phyloP scores from a whole-genome alignment of 2,329 filamentous ascomycete species.

The Pseudophaeomoniella oleicola region DNA sequence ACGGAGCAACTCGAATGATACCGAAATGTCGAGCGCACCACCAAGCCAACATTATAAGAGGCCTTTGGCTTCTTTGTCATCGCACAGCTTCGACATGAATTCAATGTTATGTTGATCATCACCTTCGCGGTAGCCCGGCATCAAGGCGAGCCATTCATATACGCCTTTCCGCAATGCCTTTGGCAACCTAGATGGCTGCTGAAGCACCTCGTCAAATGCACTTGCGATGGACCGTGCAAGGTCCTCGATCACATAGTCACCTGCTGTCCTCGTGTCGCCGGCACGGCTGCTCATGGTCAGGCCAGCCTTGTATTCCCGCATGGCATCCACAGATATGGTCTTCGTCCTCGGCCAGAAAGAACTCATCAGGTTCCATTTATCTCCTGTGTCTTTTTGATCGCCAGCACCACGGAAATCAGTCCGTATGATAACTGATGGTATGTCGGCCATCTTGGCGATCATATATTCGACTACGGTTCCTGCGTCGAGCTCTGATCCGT shows the following conservation, averaged over 20 bases:
- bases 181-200: slow-evolving; percentile 7
- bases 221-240: slow-evolving; percentile 9
- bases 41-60: too few species aligned
- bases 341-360: slow-evolving; percentile 11
- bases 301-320: slow-evolving; percentile 10
- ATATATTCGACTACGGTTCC: slow-evolving; percentile 14
- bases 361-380: slow-evolving; percentile 13
- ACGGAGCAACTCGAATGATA: too few species aligned
- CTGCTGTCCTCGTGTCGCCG: slow-evolving; percentile 2
- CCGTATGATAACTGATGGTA: slow-evolving; percentile 11
- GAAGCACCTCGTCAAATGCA: slow-evolving; percentile 10
- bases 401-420: slow-evolving; percentile 12
- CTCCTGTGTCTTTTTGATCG: slow-evolving; percentile 7
- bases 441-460: slow-evolving; percentile 12
- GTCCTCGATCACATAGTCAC: slow-evolving; percentile 7
- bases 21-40: too few species aligned
- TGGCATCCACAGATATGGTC: slow-evolving; percentile 8
- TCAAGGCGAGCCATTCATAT: slow-evolving; percentile 13
- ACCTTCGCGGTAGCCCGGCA: slow-evolving; percentile 11
- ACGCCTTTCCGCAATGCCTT: slow-evolving; percentile 10
- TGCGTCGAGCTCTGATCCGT: slow-evolving; percentile 12
- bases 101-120: slow-evolving; percentile 6
- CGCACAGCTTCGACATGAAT: slow-evolving; percentile 6
- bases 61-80: slow-evolving; percentile 8
- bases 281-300: slow-evolving; percentile 4